Evolutionary conservation across 2,329 filamentous ascomycete species (phyloP), one percentile per base, ranked within the genome.

Genomic region (Neonectria magnoliae): DNA sequence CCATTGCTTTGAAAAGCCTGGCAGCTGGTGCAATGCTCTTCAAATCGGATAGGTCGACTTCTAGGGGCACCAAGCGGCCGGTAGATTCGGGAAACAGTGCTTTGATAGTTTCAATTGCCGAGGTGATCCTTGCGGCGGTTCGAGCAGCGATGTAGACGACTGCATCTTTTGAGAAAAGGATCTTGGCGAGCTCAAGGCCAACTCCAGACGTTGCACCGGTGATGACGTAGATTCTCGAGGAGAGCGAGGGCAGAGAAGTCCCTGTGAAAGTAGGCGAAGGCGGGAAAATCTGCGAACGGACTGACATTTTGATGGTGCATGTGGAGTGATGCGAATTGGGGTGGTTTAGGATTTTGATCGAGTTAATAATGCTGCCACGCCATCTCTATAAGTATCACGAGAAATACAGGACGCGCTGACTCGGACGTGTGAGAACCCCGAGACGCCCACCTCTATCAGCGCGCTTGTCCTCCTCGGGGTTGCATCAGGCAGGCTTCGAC

Each of bases 141-240:
- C 69, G 50, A 16, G 67, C 60, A 16, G 67, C 67, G 16, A 69
- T 51, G 13, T 71, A 71, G 5, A 69, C 33, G 11, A 48, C 63
- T 6, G 58, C 68, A n/a, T 58, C 66, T 11, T 52, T 52, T 0
- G 58, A 71, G 57, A 68, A 71, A 14, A 69, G 58, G 4, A 71
- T 68, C 31, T 71, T 71, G 10, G 68, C 54, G 2, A 71, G 54
- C 25, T 71, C 65, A 7, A 68, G 47, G 5, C 67, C 68, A 41
- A 71, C 61, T 5, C 57, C 66, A 14, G 68, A 69, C 20, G 70
- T 69, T 51, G 67, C 66, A 18, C 69, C 64, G 2, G 70, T 71
- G 38, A 70, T 55, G 44, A 72, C 68, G 57, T 68, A 70, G 22
- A 68, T 57, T 41, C 59, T 52, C 16, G 61, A 67, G 38, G 51